These are phyloP conservation scores for Eremochloa ophiuroides DNA, from an alignment of 176 grass and related monocot genomes.

Conservation along the genomic window DNA sequence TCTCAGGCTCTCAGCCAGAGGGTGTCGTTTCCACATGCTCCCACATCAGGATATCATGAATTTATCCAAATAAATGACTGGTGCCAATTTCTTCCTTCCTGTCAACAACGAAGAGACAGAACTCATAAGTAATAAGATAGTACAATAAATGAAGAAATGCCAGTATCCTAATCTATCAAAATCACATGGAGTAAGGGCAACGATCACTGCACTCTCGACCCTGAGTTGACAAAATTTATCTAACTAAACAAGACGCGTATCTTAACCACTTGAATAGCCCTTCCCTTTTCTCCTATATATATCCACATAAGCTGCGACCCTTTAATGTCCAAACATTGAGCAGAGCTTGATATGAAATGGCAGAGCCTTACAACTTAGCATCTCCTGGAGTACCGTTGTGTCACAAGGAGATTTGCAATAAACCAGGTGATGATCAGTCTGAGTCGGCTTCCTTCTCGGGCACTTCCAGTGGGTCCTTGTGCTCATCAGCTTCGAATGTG, in stretches of 20 bases:
- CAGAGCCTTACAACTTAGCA: not conserved
- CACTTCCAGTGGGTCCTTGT: not conserved
- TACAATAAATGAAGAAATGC: not conserved
- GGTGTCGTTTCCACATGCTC: conserved; percentile 19
- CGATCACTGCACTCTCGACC: not conserved
- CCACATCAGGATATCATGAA: conserved; percentile 12
- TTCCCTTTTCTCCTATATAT: conserved; percentile 7
- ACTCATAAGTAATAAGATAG: not conserved
- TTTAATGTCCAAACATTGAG: conserved; percentile 17
- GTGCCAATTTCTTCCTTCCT: not conserved
- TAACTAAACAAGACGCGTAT: not conserved
- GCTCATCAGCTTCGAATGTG: conserved; percentile 20
- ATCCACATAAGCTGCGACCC: not conserved
- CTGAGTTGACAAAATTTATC: not conserved
- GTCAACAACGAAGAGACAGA: not conserved
- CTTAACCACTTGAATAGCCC: not conserved
- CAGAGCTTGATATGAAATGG: conserved; percentile 32
- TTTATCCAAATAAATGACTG: not conserved
- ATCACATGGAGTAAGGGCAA: conserved; percentile 20
- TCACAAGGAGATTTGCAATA: not conserved
- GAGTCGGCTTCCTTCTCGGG: conserved; percentile 3
- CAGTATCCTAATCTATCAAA: not conserved
- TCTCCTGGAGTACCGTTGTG: not conserved
- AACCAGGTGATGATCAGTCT: not conserved
- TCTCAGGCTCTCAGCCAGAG: not conserved